These are phyloP conservation scores for Plasmodium coatneyi DNA, from an alignment of 169 alveolate genomes.

Conservation along the genomic window DNA sequence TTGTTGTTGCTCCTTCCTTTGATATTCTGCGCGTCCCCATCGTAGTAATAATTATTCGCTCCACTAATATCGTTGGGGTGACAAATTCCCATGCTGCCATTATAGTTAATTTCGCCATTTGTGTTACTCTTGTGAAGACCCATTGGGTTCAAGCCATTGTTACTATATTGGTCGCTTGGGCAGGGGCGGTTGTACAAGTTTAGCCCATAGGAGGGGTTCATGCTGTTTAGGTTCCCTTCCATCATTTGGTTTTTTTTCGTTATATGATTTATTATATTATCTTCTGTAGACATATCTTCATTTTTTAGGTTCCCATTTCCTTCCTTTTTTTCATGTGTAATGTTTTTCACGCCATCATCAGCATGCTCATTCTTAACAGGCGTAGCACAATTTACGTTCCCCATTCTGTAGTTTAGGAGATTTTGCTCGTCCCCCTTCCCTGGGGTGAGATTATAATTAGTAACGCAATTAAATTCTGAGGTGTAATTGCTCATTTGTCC, in stretches of 20 bases:
- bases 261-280: not conserved
- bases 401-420: conserved; percentile 9
- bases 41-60: not conserved
- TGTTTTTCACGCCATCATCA: not conserved
- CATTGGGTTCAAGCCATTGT: not conserved
- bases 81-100: not conserved
- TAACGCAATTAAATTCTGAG: not conserved
- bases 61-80: not conserved
- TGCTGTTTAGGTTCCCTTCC: not conserved
- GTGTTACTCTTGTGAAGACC: not conserved
- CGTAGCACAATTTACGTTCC: not conserved
- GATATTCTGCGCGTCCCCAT: not conserved
- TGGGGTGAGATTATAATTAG: not conserved
- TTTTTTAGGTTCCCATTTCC: not conserved
- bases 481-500: not conserved
- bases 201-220: not conserved
- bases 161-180: conserved; percentile 8
- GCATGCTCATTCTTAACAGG: not conserved
- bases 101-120: not conserved
- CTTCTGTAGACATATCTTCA: not conserved
- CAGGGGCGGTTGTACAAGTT: not conserved
- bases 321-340: conserved; percentile 3
- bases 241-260: not conserved
- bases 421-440: not conserved
- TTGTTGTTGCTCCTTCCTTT: not conserved